Conservation (phyloP, 257 asterid species). For the Nicotiana otophora region DNA sequence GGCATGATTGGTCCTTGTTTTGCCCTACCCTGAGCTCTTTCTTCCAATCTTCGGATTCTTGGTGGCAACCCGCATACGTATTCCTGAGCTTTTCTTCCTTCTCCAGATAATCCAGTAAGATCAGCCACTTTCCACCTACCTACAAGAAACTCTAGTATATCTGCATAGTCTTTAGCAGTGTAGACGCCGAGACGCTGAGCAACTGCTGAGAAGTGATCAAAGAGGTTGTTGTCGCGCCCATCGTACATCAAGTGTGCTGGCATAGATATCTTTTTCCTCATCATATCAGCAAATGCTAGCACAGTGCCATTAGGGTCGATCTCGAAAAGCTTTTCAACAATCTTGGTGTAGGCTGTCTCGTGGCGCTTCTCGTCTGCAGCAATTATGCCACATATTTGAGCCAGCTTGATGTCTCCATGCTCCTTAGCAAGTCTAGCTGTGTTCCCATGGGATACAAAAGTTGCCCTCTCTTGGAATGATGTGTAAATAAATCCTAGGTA, state of each 20-base stretch:
- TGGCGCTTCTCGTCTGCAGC: conserved; percentile 86
- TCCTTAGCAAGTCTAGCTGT: conserved; percentile 71
- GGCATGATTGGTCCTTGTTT: conserved; percentile 43
- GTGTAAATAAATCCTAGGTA: conserved; percentile 81
- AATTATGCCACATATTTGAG: conserved; percentile 70
- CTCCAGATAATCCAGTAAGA: conserved; percentile 46
- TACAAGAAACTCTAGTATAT: conserved; percentile 66
- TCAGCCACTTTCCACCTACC: conserved; percentile 58
- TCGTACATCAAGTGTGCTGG: conserved; percentile 87
- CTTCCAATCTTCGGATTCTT: conserved; percentile 60
- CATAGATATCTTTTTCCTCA: conserved; percentile 81
- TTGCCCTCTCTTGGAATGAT: conserved; percentile 84
- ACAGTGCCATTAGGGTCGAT: conserved; percentile 73
- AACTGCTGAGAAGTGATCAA: conserved; percentile 63
- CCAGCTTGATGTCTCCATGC: conserved; percentile 63
- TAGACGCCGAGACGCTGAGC: conserved; percentile 71
- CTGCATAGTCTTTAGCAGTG: conserved; percentile 71
- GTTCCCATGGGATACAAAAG: conserved; percentile 76
- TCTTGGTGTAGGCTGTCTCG: conserved; percentile 80
- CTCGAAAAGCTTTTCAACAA: conserved; percentile 69
- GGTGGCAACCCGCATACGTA: conserved; percentile 65
- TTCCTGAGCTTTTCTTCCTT: conserved; percentile 70
- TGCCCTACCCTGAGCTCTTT: conserved; percentile 57
- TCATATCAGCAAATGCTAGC: conserved; percentile 68
- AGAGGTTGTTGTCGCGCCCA: conserved; percentile 60